Evolutionary conservation across 1,284 basidiomycete genomes (phyloP), one percentile per base, ranked within the genome.

Genomic region (Cerrena zonata): DNA sequence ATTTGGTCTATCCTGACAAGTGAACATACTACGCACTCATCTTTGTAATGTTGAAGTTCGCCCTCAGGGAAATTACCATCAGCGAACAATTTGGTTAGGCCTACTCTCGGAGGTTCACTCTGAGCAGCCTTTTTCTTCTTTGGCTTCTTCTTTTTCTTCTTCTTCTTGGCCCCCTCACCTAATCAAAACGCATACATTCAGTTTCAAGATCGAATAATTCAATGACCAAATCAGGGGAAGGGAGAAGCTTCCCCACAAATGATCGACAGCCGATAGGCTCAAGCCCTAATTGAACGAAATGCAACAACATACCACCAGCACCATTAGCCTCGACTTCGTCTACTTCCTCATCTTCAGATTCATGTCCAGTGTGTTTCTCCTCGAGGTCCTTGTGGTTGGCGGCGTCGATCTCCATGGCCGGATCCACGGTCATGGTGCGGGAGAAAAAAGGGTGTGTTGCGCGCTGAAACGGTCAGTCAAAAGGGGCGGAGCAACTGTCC

Each of bases 121-220:
- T 98, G 95, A 55, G 45, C 40, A 22, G 36, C 37, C 25, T 82
- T 84, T 70, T 91, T 91, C 78, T 91, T 92, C 71, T 91, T 92
- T 36, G 84, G 65, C 71, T 93, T 95, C 70, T 91, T 93, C 76
- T 96, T 96, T 68, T 96, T 97, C 77, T 91, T 91, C 69, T 90
- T 91, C 70, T 90, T 66, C 59, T 69, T 69, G 15, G 53, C 60
- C 47, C 7, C 30, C 30, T 69, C 69, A 10, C 68, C 68, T 65
- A 39, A 37, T 15, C 7, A 22, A 22, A 18, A 22, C 10, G 39
- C n/a, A 36, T 36, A 36, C 34, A 36, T n/a, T n/a, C n/a, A n/a
- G n/a, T n/a, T n/a, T n/a, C n/a, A n/a, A n/a, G n/a, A n/a, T n/a
- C n/a, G n/a, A n/a, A n/a, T n/a, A n/a, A n/a, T n/a, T n/a, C 11